A percentile compares a stretch with the other conserved stretches of the same genome.
Evolutionary conservation across 2,329 filamentous ascomycete species (phyloP).

Genomic region (Scedosporium dehoogii): DNA sequence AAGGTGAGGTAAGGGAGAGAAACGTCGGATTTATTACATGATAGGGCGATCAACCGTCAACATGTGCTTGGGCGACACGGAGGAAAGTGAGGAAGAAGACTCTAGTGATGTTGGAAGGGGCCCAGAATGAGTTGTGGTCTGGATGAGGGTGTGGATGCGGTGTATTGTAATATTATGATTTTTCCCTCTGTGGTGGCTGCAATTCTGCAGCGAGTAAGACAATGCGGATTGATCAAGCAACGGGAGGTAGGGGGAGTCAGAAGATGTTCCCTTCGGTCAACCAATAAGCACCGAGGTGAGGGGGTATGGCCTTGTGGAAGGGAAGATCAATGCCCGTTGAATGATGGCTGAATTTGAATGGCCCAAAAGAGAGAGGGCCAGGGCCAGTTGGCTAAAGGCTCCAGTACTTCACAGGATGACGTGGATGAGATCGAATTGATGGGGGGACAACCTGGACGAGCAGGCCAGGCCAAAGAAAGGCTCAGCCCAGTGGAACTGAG

Average conservation of each 20-base stretch:
- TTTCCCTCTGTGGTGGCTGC: not conserved
- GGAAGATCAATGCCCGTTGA: not conserved
- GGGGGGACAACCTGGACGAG: not conserved
- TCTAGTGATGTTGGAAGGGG: not conserved
- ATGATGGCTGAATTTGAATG: not conserved
- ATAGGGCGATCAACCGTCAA: not conserved
- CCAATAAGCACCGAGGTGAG: not conserved
- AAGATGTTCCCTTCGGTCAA: not conserved
- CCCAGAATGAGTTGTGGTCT: not conserved
- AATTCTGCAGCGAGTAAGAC: not conserved
- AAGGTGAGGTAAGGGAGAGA: not conserved
- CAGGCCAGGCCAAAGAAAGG: not conserved
- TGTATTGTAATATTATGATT: not conserved
- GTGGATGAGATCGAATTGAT: too few relatives aligned
- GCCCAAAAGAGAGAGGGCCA: not conserved
- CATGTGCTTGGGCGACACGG: not conserved
- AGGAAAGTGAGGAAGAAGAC: not conserved
- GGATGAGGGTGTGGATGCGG: not conserved
- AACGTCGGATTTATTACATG: not conserved
- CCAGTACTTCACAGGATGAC: too few relatives aligned
- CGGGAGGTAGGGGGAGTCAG: not conserved
- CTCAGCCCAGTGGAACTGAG: not conserved
- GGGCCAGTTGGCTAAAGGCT: not conserved
- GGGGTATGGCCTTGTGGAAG: not conserved
- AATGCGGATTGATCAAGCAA: not conserved